phyloP scores from a whole-genome alignment of 2,329 filamentous ascomycete genomes.

The Penicillium sp. region DNA sequence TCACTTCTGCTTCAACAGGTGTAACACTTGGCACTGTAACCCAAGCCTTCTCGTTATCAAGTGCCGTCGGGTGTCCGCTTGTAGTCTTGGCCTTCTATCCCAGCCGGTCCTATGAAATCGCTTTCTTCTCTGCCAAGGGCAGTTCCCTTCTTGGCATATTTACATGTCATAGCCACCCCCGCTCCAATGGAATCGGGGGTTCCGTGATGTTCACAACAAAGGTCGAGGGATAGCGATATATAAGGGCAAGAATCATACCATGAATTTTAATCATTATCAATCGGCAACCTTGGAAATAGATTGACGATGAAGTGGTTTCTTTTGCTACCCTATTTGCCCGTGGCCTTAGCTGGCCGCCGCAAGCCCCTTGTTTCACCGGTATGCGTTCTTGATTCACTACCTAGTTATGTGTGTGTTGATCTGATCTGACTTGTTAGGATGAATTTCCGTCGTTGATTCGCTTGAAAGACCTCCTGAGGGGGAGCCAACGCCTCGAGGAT shows the following conservation, averaged over 20 bases:
- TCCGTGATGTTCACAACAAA: slow-evolving; percentile 1
- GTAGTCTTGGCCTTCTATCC: background rate
- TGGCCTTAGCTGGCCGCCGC: slow-evolving; percentile 9
- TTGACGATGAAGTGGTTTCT: slow-evolving; percentile 17
- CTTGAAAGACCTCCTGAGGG: slow-evolving; percentile 57
- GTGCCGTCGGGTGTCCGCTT: slow-evolving; percentile 21
- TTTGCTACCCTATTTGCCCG: slow-evolving; percentile 7
- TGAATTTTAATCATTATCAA: background rate
- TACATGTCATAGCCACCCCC: slow-evolving; percentile 3
- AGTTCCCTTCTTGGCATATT: slow-evolving; percentile 11
- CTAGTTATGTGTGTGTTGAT: background rate
- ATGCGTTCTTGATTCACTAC: background rate
- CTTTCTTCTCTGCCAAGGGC: slow-evolving; percentile 10
- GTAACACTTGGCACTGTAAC: slow-evolving; percentile 14
- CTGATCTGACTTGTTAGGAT: slow-evolving; percentile 15
- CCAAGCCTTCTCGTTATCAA: slow-evolving; percentile 12
- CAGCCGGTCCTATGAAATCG: slow-evolving; percentile 12
- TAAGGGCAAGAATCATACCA: background rate
- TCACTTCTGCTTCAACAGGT: background rate
- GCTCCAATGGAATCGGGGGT: slow-evolving; percentile 1
- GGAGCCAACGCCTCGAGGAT: slow-evolving; percentile 58
- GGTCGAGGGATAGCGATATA: background rate
- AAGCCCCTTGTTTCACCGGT: slow-evolving; percentile 20
- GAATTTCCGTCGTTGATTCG: slow-evolving; percentile 46
- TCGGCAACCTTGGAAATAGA: background rate